Evolutionary conservation across 1,139 yeast genomes (phyloP), one percentile per base, ranked within the genome.

Genomic region (Suhomyces panamericanus): DNA sequence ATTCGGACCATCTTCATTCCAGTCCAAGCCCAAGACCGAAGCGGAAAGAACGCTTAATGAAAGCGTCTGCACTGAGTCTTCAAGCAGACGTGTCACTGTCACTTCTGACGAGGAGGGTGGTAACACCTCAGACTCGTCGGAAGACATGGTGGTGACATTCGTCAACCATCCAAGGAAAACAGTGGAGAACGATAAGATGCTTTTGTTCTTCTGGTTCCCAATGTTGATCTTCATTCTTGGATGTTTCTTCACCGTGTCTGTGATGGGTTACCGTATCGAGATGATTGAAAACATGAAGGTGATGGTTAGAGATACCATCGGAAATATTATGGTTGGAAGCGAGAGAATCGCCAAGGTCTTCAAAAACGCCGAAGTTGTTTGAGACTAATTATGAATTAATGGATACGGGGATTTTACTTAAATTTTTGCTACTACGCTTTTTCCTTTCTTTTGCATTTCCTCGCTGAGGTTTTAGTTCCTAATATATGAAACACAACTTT

Each of bases 141-240:
- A 76, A 48, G 80, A 77, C 48, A 69, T 80, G 63, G 77, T 80
- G 32, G 70, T 78, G 40, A 69, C 80, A 24, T 79, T 78, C 55
- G 77, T 81, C 54, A 77, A 78, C 57, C 81, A 79, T 58, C 76
- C 77, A 7, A 69, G 84, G 40, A 85, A 84, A 60, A 78, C 84
- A 30, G 81, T 87, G 52, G 82, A 81, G 55, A 86, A 89, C 57
- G 98, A 90, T 63, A 86, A 83, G 57, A 86, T 89, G 89, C 72
- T 90, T 55, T 69, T 89, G 47, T 87, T 89, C 60, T 90, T 90
- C 75, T 90, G 98, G 98, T 66, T 86, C 49, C 95, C 95, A 4
- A 71, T 83, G 30, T 70, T 86, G 63, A 57, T 85, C 26, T 50
- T 76, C 37, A 72, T 82, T 14, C 53, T 81, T 2, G 75, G 85